These are phyloP conservation scores for Henckelia pumila DNA, from an alignment of 257 asterid species.

Conservation along the genomic window DNA sequence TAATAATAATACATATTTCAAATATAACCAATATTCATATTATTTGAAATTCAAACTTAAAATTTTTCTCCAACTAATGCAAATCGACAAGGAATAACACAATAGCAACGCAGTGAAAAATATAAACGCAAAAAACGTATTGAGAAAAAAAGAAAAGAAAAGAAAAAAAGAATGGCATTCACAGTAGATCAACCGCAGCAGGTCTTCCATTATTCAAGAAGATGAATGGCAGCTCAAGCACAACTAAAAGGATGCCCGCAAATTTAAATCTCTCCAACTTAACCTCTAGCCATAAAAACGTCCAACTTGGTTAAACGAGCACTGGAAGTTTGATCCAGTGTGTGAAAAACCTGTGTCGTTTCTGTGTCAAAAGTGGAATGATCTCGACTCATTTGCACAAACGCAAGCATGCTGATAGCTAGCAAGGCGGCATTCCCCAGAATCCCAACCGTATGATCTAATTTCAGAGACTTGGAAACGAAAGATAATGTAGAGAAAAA, in stretches of 20 bases:
- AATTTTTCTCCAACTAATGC: no score
- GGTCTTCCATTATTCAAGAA: slow-evolving; percentile 16
- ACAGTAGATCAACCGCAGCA: background rate
- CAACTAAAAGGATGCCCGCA: background rate
- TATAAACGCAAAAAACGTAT: no score
- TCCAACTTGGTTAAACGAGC: slow-evolving; percentile 45
- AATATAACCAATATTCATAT: no score
- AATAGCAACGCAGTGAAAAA: no score
- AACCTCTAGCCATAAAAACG: slow-evolving; percentile 84
- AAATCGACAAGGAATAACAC: no score
- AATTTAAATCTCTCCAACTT: background rate
- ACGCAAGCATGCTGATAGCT: slow-evolving; percentile 79
- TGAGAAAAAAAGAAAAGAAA: no score
- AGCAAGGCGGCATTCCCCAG: slow-evolving; percentile 89
- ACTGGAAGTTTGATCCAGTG: slow-evolving; percentile 31
- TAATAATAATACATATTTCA: no score
- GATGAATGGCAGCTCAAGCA: slow-evolving; percentile 20
- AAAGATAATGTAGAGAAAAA: slow-evolving; percentile 53
- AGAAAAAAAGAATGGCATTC: no score
- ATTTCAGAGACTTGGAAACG: slow-evolving; percentile 59
- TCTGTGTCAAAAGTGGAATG: slow-evolving; percentile 35
- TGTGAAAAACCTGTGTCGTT: slow-evolving; percentile 36
- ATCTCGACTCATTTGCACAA: slow-evolving; percentile 69
- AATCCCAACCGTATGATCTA: slow-evolving; percentile 71
- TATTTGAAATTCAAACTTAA: no score